phyloP scores from a whole-genome alignment of 2,329 filamentous ascomycete species.

The Alternaria atra region DNA sequence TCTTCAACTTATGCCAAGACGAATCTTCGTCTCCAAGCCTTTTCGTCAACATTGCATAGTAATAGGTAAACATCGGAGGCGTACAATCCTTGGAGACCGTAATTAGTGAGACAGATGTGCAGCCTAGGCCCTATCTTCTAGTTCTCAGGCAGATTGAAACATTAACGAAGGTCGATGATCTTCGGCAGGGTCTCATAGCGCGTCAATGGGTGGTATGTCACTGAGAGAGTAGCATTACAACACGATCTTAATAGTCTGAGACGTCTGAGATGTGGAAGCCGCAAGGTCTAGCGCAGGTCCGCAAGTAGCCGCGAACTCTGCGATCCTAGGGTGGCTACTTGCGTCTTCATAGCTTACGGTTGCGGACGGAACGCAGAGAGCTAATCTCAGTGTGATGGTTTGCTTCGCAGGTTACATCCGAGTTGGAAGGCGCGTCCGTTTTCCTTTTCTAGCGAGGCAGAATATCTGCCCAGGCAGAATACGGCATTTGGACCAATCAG shows the following conservation, averaged over 20 bases:
- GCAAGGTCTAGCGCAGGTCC: conserved; percentile 6
- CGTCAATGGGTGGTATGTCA: background rate
- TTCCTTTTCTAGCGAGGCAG: background rate
- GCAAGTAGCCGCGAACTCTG: conserved; percentile 7
- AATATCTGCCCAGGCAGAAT: conserved; percentile 8
- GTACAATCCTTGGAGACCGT: background rate
- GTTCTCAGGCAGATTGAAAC: background rate
- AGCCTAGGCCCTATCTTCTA: background rate
- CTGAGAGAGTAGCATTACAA: background rate
- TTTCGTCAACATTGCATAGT: background rate
- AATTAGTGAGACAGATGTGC: background rate
- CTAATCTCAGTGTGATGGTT: background rate
- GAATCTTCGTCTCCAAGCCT: background rate
- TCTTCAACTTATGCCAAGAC: background rate
- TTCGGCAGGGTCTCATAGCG: background rate
- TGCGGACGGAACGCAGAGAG: background rate
- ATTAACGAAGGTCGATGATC: background rate
- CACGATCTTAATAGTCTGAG: background rate
- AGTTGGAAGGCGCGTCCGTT: background rate
- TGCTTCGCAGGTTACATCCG: background rate
- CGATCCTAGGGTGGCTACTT: background rate
- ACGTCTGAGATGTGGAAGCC: conserved; percentile 3
- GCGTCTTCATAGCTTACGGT: background rate
- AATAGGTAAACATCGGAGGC: background rate
- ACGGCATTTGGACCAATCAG: background rate